These are phyloP conservation scores for Curvularia verruculosa DNA, from an alignment of 2,329 filamentous ascomycete species.

Conservation along the genomic window DNA sequence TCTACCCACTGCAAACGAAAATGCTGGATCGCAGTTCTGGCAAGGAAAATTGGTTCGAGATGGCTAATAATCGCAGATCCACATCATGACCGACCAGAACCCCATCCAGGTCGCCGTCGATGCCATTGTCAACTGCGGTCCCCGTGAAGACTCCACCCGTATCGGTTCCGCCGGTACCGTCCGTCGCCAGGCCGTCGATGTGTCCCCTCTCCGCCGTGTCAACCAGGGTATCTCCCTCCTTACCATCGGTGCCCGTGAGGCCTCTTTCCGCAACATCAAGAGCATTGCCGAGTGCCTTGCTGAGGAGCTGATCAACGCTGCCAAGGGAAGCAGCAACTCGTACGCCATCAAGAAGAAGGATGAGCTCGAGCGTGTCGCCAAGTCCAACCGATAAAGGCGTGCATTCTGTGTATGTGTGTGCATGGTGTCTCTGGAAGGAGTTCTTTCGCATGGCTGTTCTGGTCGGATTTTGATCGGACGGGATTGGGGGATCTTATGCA, in stretches of 20 bases:
- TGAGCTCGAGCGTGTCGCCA: slow-evolving; percentile 99
- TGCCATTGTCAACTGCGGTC: slow-evolving; percentile 99
- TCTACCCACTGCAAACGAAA: slow-evolving; percentile 36
- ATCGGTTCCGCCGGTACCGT: slow-evolving; percentile 99
- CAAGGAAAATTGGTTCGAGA: neutral
- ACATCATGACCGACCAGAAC: slow-evolving; percentile 99
- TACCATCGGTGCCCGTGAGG: slow-evolving; percentile 98
- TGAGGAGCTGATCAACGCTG: slow-evolving; percentile 99
- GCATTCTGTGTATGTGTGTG: slow-evolving; percentile 31
- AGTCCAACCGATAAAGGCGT: slow-evolving; percentile 96
- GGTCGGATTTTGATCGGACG: slow-evolving; percentile 38
- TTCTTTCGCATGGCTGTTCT: slow-evolving; percentile 41
- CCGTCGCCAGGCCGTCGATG: slow-evolving; percentile 99
- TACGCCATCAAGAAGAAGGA: slow-evolving; percentile 99
- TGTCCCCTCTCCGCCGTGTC: slow-evolving; percentile 97
- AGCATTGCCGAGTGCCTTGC: slow-evolving; percentile 98
- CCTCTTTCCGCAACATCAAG: slow-evolving; percentile 99
- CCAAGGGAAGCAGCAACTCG: slow-evolving; percentile 99
- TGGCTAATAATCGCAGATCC: slow-evolving; percentile 68
- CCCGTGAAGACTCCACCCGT: slow-evolving; percentile 99
- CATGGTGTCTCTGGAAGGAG: slow-evolving; percentile 44
- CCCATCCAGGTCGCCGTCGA: slow-evolving; percentile 99
- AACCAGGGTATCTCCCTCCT: slow-evolving; percentile 99
- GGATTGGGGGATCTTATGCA: slow-evolving; percentile 45
- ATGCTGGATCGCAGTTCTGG: neutral